Conservation (phyloP, 2,329 filamentous ascomycete genomes). For the Aplosporella prunicola region DNA sequence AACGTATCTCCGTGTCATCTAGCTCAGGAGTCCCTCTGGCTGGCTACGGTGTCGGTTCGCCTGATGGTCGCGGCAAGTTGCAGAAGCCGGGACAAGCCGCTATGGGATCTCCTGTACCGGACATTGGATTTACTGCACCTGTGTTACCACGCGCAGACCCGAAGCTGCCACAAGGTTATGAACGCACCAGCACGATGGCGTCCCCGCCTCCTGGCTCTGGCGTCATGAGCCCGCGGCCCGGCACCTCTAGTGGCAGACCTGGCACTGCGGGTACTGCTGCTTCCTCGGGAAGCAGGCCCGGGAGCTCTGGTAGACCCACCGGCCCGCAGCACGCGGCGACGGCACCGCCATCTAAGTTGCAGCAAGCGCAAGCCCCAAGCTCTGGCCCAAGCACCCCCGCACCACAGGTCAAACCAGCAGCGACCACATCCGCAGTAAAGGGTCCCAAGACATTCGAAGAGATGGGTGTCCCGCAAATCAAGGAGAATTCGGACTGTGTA, state of each 20-base stretch:
- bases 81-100: slow-evolving; percentile 29
- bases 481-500: slow-evolving; percentile 87
- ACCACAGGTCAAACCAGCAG: too few species aligned
- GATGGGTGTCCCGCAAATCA: slow-evolving; percentile 85
- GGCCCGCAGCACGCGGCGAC: slow-evolving; percentile 7
- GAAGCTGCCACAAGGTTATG: slow-evolving; percentile 13
- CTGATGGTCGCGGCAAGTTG: slow-evolving; percentile 35
- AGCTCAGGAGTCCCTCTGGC: slow-evolving; percentile 30
- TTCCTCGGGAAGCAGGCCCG: background rate
- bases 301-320: background rate
- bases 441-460: slow-evolving; percentile 95
- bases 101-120: slow-evolving; percentile 21
- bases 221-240: background rate
- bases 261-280: background rate
- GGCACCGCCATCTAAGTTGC: slow-evolving; percentile 5
- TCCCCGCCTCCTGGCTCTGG: slow-evolving; percentile 3
- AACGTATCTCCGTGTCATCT: slow-evolving; percentile 27
- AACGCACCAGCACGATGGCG: slow-evolving; percentile 2
- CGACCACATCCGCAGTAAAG: too few species aligned
- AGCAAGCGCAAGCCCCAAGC: too few species aligned
- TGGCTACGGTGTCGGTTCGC: slow-evolving; percentile 32
- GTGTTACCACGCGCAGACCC: slow-evolving; percentile 26
- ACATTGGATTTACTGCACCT: slow-evolving; percentile 24
- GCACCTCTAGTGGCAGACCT: background rate
- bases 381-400: too few species aligned